phyloP scores from a whole-genome alignment of 257 asterid species.

The Plantago ovata region DNA sequence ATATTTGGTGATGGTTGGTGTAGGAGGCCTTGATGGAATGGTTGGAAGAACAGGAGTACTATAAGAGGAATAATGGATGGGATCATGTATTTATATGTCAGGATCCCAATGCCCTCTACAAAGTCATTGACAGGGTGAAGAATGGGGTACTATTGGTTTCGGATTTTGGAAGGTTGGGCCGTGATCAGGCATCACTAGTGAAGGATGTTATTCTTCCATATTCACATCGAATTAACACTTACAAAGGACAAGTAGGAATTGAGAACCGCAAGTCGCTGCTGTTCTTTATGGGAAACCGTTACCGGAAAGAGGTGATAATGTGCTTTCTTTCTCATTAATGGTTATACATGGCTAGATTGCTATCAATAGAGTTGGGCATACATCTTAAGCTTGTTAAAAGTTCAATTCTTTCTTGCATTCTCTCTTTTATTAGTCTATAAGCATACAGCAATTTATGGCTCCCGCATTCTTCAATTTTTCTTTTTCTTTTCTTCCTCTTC shows the following conservation, averaged over 20 bases:
- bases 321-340: slow-evolving; percentile 6
- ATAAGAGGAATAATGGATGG: slow-evolving; percentile 96
- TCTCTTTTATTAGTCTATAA: not conserved
- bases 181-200: slow-evolving; percentile 79
- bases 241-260: slow-evolving; percentile 68
- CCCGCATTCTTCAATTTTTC: no score
- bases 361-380: not conserved
- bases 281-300: slow-evolving; percentile 97
- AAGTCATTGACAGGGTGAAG: slow-evolving; percentile 75
- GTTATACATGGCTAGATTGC: slow-evolving; percentile 9
- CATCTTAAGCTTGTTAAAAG: not conserved
- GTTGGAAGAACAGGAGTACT: slow-evolving; percentile 75
- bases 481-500: no score
- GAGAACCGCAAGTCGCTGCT: slow-evolving; percentile 70
- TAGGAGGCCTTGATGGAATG: slow-evolving; percentile 87
- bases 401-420: not conserved
- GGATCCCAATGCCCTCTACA: slow-evolving; percentile 96
- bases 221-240: slow-evolving; percentile 85
- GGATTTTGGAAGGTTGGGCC: slow-evolving; percentile 91
- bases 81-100: slow-evolving; percentile 96
- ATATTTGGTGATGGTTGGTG: slow-evolving; percentile 25
- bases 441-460: not conserved
- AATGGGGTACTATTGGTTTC: slow-evolving; percentile 90
- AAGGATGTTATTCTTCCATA: slow-evolving; percentile 92
- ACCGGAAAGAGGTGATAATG: slow-evolving; percentile 88